A percentile compares a stretch with the other conserved stretches of the same genome.
Conservation (phyloP, 176 grass and related monocot genomes). For the Puccinellia tenuiflora region DNA sequence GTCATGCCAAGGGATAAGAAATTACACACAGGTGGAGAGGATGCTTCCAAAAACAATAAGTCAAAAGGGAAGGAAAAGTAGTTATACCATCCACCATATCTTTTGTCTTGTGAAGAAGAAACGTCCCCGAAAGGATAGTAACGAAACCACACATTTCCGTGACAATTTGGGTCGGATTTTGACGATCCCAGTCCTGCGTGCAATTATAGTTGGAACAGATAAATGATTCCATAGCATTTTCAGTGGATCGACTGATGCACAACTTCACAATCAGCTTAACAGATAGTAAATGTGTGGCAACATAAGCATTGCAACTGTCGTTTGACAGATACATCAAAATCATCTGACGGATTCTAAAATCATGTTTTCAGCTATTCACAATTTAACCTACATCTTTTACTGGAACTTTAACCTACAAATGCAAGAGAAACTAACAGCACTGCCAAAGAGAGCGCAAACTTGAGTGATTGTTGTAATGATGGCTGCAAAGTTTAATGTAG, state of each 20-base stretch:
- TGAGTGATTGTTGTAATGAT: background rate
- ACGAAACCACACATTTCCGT: conserved; percentile 97
- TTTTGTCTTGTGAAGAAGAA: conserved; percentile 98
- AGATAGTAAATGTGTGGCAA: background rate
- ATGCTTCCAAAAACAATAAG: background rate
- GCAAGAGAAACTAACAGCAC: background rate
- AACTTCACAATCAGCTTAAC: background rate
- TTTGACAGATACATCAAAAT: background rate
- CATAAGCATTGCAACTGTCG: too few relatives aligned
- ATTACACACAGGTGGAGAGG: background rate
- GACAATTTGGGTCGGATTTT: conserved; percentile 86
- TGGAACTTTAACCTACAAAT: background rate
- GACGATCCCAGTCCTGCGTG: conserved; percentile 93
- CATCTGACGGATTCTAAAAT: background rate
- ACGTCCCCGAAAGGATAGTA: conserved; percentile 96
- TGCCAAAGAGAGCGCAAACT: background rate
- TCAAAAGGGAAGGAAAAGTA: background rate
- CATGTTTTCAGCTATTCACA: background rate
- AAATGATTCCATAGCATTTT: background rate
- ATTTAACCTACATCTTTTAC: background rate
- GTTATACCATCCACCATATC: conserved; percentile 81
- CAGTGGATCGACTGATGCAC: background rate
- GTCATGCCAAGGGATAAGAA: conserved; percentile 2
- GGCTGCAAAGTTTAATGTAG: background rate
- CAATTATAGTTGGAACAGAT: conserved; percentile 1